These are phyloP conservation scores for Blastobotrys capitulatus DNA, from an alignment of 1,139 yeast species.

Conservation along the genomic window DNA sequence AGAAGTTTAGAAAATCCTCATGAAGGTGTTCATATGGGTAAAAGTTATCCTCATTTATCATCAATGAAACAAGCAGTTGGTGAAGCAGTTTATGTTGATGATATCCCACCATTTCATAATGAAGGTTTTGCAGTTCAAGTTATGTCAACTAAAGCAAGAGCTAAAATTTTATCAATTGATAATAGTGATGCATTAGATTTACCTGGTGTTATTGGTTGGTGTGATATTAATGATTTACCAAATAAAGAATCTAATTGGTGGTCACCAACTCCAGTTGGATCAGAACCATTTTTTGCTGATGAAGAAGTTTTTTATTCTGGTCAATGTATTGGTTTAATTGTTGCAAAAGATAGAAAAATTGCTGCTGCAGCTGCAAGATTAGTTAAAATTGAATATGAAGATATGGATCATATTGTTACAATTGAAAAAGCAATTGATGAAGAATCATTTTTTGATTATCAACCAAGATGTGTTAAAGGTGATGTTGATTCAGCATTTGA, in stretches of 20 bases:
- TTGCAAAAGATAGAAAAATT: constrained; percentile 37
- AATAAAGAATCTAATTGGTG: constrained; percentile 35
- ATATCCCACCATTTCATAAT: constrained; percentile 37
- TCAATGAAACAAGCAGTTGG: constrained; percentile 43
- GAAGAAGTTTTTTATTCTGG: constrained; percentile 39
- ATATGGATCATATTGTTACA: constrained; percentile 34
- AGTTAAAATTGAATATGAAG: constrained; percentile 41
- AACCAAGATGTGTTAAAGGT: constrained; percentile 34
- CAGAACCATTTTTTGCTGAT: constrained; percentile 41
- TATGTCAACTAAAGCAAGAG: constrained; percentile 40
- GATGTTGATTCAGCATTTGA: constrained; percentile 37
- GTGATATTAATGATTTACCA: constrained; percentile 39
- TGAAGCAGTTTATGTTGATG: constrained; percentile 42
- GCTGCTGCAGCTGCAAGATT: constrained; percentile 41
- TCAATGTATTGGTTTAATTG: constrained; percentile 40
- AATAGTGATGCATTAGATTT: constrained; percentile 35
- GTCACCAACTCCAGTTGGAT: constrained; percentile 40
- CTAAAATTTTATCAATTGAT: constrained; percentile 38
- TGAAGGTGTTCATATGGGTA: constrained; percentile 37
- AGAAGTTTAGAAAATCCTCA: constrained; percentile 37
- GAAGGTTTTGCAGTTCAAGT: constrained; percentile 42
- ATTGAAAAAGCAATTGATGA: constrained; percentile 41
- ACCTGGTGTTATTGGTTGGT: constrained; percentile 39
- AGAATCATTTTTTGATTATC: constrained; percentile 34
- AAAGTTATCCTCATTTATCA: constrained; percentile 38